Conservation (phyloP, 257 asterid genomes). For the Solanum sitiens region DNA sequence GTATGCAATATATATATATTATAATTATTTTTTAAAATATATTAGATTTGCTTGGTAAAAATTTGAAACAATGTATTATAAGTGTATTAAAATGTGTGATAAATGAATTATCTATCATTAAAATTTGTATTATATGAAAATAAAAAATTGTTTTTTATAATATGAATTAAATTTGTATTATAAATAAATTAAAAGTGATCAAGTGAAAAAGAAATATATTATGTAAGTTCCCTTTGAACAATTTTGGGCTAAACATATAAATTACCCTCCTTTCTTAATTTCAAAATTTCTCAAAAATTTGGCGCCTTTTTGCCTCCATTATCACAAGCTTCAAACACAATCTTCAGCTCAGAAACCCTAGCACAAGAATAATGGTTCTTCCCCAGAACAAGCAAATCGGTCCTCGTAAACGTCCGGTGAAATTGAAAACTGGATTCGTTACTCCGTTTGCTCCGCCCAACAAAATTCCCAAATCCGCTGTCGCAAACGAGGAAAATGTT, state of each 20-base stretch:
- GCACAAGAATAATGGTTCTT: slow-evolving; percentile 14
- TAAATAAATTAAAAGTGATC: too few species aligned
- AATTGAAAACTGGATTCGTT: slow-evolving; percentile 30
- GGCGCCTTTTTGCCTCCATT: slow-evolving; percentile 3
- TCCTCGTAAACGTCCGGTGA: slow-evolving; percentile 46
- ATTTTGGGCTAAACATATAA: not conserved
- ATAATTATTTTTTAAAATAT: too few species aligned
- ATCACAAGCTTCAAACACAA: not conserved
- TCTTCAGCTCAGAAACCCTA: not conserved
- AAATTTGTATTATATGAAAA: too few species aligned
- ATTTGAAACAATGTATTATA: too few species aligned
- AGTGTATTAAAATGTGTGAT: too few species aligned
- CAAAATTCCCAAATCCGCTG: slow-evolving; percentile 28
- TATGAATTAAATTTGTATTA: too few species aligned
- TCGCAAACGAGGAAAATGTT: not conserved
- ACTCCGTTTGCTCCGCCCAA: slow-evolving; percentile 36
- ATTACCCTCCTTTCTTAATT: not conserved
- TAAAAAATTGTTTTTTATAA: too few species aligned
- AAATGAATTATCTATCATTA: too few species aligned
- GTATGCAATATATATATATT: too few species aligned
- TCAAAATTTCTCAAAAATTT: not conserved
- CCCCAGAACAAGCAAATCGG: not conserved
- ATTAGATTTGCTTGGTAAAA: too few species aligned
- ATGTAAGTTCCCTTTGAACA: too few species aligned
- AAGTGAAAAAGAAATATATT: too few species aligned